These are phyloP conservation scores for Cryoendolithus antarcticus DNA, from an alignment of 2,329 filamentous ascomycete species.

Conservation along the genomic window DNA sequence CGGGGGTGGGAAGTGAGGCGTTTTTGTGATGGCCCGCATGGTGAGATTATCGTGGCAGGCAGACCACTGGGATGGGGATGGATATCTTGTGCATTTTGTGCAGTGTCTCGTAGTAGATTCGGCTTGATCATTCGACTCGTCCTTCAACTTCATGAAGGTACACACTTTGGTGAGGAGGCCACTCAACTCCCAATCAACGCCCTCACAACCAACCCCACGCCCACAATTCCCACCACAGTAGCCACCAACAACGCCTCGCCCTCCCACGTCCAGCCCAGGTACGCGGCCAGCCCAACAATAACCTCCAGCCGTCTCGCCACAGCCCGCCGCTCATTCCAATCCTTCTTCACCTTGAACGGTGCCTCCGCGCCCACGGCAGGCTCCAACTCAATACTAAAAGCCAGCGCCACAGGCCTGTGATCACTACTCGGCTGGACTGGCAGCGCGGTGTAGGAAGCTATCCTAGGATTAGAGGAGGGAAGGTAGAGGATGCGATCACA, in stretches of 20 bases:
- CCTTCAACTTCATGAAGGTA: too few relatives aligned
- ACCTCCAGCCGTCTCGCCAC: slow-evolving; percentile 47
- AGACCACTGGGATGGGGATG: too few relatives aligned
- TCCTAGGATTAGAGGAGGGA: slow-evolving; percentile 32
- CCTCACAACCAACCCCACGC: slow-evolving; percentile 17
- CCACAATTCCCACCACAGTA: slow-evolving; percentile 19
- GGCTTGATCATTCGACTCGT: too few relatives aligned
- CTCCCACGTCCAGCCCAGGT: slow-evolving; percentile 38
- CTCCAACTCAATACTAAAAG: slow-evolving; percentile 44
- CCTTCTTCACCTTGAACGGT: slow-evolving; percentile 45
- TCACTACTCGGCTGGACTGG: slow-evolving; percentile 75
- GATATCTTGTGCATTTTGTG: too few relatives aligned
- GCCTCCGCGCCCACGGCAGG: slow-evolving; percentile 27
- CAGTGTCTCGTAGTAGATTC: too few relatives aligned
- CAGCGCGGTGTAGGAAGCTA: slow-evolving; percentile 57
- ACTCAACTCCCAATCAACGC: slow-evolving; percentile 5
- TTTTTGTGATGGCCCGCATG: slow-evolving; percentile 1
- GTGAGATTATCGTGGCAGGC: too few relatives aligned
- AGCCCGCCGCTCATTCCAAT: slow-evolving; percentile 43
- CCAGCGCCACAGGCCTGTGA: slow-evolving; percentile 71
- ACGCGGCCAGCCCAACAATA: slow-evolving; percentile 45
- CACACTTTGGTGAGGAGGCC: too few relatives aligned
- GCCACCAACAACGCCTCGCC: slow-evolving; percentile 28
- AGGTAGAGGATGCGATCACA: slow-evolving; percentile 82
- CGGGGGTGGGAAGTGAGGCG: slow-evolving; percentile 5